Base-by-base conservation (phyloP, 2,329 filamentous ascomycete species). In the Aspergillus thermomutatus region DNA sequence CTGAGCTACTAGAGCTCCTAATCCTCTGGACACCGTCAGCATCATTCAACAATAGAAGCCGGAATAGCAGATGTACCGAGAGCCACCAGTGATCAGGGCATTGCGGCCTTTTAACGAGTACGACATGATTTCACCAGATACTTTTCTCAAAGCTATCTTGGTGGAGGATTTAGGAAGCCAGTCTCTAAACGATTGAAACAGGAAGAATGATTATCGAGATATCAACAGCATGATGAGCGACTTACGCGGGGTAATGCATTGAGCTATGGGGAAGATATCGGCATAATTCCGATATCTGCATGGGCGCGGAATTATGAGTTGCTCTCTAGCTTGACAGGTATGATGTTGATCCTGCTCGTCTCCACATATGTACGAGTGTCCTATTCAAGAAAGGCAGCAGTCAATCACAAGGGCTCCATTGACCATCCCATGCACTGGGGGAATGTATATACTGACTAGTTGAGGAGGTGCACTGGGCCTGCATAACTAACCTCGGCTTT, bases 1-100 rank as follows among this genome's bases (percentile, higher is more conserved):
- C 54, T 83, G 81, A 41, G 82, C 83, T 3, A 90, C 80, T 3
- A 87, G 79, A 46, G 88, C 89, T 37, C 90, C 90, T 31, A 93
- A 82, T 2, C 90, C 90, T 62, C 89, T 85, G 55, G 80, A 69
- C 17, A 68, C 21, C 49, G 49, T 49, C 14, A 49, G 37, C 10
- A 27, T 21, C 21, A 31, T 19, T 34, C 11, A 52, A 11, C 37
- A 51, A 37, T 14, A 25, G n/a, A 19, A 27, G 50, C 14, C 21
- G 40, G 25, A 4, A 51, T 34, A 2, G 41, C 5, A 25, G 37
- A 66, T 77, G 61, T 75, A 87, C 85, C 84, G 79, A 48, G 84
- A 86, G 49, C 83, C 85, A 47, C 83, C 86, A 0, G 85, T 88
- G 23, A 89, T 77, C 17, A 89, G 79, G 27, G 88, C 82, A 64